phyloP scores from a whole-genome alignment of 306 rosid genomes.

The Senna tora region DNA sequence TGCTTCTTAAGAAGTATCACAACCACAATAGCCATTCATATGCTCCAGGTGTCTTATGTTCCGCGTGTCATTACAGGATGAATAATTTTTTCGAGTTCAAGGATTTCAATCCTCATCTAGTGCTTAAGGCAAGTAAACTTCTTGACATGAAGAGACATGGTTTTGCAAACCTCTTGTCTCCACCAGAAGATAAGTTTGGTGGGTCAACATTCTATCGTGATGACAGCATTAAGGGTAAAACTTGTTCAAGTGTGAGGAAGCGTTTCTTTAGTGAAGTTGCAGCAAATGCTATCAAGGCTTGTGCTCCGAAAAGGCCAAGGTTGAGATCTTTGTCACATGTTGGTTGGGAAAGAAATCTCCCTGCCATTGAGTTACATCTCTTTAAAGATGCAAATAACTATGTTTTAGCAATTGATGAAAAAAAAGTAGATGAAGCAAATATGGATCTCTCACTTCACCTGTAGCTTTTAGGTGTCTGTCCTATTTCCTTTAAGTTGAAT shows the following conservation, averaged over 20 bases:
- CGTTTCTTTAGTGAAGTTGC: constrained; percentile 9
- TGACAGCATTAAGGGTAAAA: background rate
- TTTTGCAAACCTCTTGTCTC: constrained; percentile 17
- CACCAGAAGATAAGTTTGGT: constrained; percentile 7
- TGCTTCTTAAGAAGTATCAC: constrained; percentile 14
- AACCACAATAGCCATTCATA: constrained; percentile 11
- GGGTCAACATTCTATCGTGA: background rate
- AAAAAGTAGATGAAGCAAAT: background rate
- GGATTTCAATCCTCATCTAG: background rate
- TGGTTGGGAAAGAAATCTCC: constrained; percentile 6
- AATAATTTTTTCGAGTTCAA: background rate
- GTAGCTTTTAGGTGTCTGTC: constrained; percentile 27
- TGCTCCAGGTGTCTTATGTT: background rate
- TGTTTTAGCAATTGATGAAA: constrained; percentile 12
- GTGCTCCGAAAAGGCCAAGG: constrained; percentile 25
- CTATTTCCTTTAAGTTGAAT: constrained; percentile 1
- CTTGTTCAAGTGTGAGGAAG: constrained; percentile 30
- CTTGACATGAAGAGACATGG: background rate
- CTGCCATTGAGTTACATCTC: constrained; percentile 34
- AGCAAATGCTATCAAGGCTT: background rate
- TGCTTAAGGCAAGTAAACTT: constrained; percentile 9
- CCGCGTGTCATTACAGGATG: background rate
- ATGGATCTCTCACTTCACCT: constrained; percentile 50
- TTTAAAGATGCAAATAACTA: constrained; percentile 28
- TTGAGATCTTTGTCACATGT: background rate